These are phyloP conservation scores for Aspergillus terreus DNA, from an alignment of 2,329 filamentous ascomycete genomes.

Conservation along the genomic window DNA sequence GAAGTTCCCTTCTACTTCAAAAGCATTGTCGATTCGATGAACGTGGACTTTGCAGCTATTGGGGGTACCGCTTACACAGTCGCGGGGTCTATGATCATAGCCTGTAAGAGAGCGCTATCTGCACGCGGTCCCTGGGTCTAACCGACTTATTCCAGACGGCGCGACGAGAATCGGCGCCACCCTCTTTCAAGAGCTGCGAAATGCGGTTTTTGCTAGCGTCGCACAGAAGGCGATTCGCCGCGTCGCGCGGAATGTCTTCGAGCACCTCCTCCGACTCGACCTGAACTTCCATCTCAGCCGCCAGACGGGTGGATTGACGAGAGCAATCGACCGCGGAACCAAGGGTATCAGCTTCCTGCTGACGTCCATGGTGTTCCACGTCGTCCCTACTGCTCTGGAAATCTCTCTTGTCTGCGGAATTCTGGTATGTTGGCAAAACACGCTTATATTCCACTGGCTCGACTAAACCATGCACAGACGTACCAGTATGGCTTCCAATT, in stretches of 20 bases:
- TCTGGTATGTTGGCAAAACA: slow-evolving; percentile 47
- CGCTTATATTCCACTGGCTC: not conserved
- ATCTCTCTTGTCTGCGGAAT: slow-evolving; percentile 96
- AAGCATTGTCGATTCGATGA: slow-evolving; percentile 95
- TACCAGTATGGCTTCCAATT: slow-evolving; percentile 94
- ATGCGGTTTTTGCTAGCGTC: slow-evolving; percentile 94
- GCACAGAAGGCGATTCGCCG: slow-evolving; percentile 92
- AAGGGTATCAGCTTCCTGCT: slow-evolving; percentile 97
- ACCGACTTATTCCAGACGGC: slow-evolving; percentile 56
- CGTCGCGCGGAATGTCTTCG: slow-evolving; percentile 89
- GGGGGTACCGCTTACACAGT: slow-evolving; percentile 88
- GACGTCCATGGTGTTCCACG: slow-evolving; percentile 97
- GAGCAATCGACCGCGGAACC: slow-evolving; percentile 92
- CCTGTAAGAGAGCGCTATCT: slow-evolving; percentile 52
- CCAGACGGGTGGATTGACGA: slow-evolving; percentile 89
- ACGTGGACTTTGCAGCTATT: slow-evolving; percentile 80
- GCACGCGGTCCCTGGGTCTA: slow-evolving; percentile 4
- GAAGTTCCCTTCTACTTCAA: slow-evolving; percentile 99
- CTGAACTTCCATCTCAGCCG: slow-evolving; percentile 90
- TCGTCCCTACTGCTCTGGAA: slow-evolving; percentile 88
- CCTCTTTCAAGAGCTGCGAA: slow-evolving; percentile 87
- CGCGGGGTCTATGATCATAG: slow-evolving; percentile 88
- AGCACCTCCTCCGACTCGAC: slow-evolving; percentile 82
- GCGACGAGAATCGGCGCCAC: slow-evolving; percentile 83
- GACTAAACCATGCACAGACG: slow-evolving; percentile 49